Evolutionary conservation across 768 basidiomycete species (phyloP).

Genomic region (Russula emetica): DNA sequence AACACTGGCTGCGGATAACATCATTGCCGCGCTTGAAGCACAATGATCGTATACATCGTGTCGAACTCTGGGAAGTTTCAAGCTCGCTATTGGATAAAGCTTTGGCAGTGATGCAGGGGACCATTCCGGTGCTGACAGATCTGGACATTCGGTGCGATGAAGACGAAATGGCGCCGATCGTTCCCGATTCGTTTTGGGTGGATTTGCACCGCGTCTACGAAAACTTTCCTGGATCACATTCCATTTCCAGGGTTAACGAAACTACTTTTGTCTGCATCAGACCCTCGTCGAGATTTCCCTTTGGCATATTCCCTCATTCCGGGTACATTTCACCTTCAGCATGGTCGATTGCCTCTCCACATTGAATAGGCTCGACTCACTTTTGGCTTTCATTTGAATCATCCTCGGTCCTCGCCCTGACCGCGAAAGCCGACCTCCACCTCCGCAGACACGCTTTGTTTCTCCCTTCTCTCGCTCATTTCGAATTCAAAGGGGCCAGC

Average conservation of each 20-base stretch:
- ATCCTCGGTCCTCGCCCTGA: not conserved
- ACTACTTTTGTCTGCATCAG: not conserved
- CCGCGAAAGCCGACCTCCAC: not conserved
- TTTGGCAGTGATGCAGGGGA: not conserved
- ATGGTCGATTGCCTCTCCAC: not conserved
- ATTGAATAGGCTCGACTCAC: not conserved
- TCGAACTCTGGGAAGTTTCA: not conserved
- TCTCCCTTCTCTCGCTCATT: not conserved
- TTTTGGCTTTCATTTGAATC: not conserved
- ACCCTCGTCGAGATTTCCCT: not conserved
- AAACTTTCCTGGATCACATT: not conserved
- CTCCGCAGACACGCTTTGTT: not conserved
- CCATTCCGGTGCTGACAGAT: not conserved
- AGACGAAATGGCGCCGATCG: no score
- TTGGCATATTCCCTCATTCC: not conserved
- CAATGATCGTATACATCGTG: not conserved
- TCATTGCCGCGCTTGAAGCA: not conserved
- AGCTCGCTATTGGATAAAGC: not conserved
- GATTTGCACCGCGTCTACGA: not conserved
- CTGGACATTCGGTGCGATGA: not conserved
- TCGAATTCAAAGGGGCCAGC: not conserved
- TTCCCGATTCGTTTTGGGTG: conserved; percentile 3
- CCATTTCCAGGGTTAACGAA: not conserved
- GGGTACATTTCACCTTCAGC: not conserved
- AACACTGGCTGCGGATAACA: not conserved